These are phyloP conservation scores for Aspergillus homomorphus DNA, from an alignment of 495 filamentous ascomycete species.

Conservation along the genomic window DNA sequence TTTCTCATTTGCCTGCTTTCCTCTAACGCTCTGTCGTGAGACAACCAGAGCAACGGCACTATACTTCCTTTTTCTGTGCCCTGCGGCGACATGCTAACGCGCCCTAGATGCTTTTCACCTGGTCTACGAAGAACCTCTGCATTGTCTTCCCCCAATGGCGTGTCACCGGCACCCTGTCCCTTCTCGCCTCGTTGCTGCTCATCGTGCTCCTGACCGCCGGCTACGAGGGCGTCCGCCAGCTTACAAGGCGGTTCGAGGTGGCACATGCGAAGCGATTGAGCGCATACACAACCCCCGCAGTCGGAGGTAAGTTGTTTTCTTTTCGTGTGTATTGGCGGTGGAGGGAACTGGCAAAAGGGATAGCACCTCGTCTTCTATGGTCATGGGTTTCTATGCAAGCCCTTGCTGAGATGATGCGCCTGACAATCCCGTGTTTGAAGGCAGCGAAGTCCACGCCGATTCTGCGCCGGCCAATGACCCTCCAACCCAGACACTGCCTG, in stretches of 20 bases:
- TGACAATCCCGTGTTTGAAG: conserved; percentile 37
- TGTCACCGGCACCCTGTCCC: conserved; percentile 63
- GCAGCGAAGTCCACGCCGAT: conserved; percentile 44
- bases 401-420: conserved; percentile 16
- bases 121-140: conserved; percentile 87
- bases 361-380: conserved; percentile 4
- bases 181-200: conserved; percentile 76
- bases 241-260: conserved; percentile 72
- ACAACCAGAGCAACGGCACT: neutral
- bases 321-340: conserved; percentile 5
- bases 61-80: neutral
- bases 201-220: conserved; percentile 80
- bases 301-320: conserved; percentile 46
- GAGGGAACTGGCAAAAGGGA: conserved; percentile 6
- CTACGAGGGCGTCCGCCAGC: conserved; percentile 83
- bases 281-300: conserved; percentile 38
- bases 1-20: conserved; percentile 5
- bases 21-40: neutral
- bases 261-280: conserved; percentile 46
- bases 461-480: conserved; percentile 28
- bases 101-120: conserved; percentile 91
- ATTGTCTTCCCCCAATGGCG: conserved; percentile 94
- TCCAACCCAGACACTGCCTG: conserved; percentile 15
- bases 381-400: conserved; percentile 5
- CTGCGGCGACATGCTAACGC: neutral